Evolutionary conservation across 202 grass and related monocot genomes (phyloP), one percentile per base, ranked within the genome.

Genomic region (Zizania palustris): DNA sequence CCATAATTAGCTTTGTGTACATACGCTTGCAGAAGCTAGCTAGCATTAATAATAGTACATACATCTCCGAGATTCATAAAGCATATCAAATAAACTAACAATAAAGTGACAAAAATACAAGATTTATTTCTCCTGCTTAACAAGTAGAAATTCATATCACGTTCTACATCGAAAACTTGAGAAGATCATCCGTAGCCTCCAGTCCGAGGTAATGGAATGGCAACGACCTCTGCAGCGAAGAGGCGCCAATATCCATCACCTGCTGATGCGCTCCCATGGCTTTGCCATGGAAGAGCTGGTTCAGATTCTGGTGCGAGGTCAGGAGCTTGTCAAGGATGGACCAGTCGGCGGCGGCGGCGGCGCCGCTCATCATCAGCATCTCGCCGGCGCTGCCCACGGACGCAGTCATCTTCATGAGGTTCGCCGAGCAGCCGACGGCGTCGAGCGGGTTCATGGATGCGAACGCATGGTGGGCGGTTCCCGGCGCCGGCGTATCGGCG

Each of bases 271-370:
- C 4, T 78, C 78, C 72, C 0, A 21, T 40, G 10, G 83, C 45
- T 46, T 93, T 91, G 55, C 90, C 76, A 63, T 90, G 89, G 84
- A 97, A 91, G 9, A 93, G 60, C 42, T 93, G 93, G 40, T 97
- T 88, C 9, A 97, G 36, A 46, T 89, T 91, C 73, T 91, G 91
- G 64, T 97, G 88, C 13, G 90, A 97, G 12, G 76, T 79, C 22
- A 93, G 86, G 48, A 97, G 88, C 90, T 90, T 97, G 90, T 93
- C 93, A 11, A 97, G 74, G 80, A 93, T 97, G 5, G 90, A 97
- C 93, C 93, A 97, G 48, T 97, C 90, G 0, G 87, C 87, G 1
- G 45, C 72, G 55, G 65, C 76, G 5, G n/a, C n/a, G 28, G 28
- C 28, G 75, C 70, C 72, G 51, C 81, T 55, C 36, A 57, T 76